phyloP scores from a whole-genome alignment of 139 green algal species.

The Limnomonas spitsbergensis region DNA sequence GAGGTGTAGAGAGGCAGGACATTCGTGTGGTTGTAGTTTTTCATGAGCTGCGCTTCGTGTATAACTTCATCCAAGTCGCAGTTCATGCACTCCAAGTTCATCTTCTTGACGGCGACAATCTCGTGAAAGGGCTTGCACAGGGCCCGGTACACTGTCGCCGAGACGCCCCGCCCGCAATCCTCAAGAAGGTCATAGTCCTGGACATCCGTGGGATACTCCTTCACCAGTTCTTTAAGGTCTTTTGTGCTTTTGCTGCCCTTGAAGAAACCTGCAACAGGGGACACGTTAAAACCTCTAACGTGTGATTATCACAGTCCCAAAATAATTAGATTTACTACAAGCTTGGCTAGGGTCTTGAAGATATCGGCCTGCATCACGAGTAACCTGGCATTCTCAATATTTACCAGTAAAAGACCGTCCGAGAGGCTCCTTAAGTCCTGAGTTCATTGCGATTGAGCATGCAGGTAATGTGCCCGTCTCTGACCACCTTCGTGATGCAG shows the following conservation, averaged over 20 bases:
- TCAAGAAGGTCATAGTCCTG: slow-evolving; percentile 87
- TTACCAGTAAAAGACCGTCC: too few species aligned
- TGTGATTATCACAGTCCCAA: too few species aligned
- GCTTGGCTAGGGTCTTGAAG: too few species aligned
- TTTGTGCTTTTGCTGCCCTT: slow-evolving; percentile 41
- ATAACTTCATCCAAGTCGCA: slow-evolving; percentile 92
- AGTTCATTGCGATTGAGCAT: too few species aligned
- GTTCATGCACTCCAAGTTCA: slow-evolving; percentile 93
- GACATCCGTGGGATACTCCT: slow-evolving; percentile 76
- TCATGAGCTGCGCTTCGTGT: slow-evolving; percentile 90
- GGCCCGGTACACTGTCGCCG: slow-evolving; percentile 74
- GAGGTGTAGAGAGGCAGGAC: slow-evolving; percentile 90
- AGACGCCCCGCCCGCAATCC: slow-evolving; percentile 88
- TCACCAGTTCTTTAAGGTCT: slow-evolving; percentile 25
- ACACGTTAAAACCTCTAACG: too few species aligned
- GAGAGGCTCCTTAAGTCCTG: too few species aligned
- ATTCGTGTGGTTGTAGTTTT: slow-evolving; percentile 87
- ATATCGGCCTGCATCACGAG: too few species aligned
- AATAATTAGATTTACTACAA: too few species aligned
- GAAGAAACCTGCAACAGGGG: too few species aligned
- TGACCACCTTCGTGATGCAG: too few species aligned
- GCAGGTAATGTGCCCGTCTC: too few species aligned
- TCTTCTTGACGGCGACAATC: slow-evolving; percentile 95
- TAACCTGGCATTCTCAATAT: too few species aligned
- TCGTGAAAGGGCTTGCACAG: slow-evolving; percentile 13